phyloP scores from a whole-genome alignment of 176 grass and related monocot genomes.

The Areca catechu region DNA sequence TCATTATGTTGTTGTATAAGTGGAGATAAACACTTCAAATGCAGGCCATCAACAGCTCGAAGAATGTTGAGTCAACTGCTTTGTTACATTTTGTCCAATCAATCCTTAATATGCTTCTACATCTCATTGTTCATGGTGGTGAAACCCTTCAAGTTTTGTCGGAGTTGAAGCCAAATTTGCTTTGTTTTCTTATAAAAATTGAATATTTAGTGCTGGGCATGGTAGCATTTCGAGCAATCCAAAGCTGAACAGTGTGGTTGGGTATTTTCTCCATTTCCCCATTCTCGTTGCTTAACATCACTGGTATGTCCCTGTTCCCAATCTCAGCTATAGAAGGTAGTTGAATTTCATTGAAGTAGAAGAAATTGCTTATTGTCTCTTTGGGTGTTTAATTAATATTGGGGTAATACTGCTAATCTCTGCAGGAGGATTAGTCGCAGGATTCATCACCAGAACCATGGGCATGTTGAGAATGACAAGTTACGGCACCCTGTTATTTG shows the following conservation, averaged over 20 bases:
- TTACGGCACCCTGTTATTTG: conserved; percentile 81
- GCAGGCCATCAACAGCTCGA: conserved; percentile 98
- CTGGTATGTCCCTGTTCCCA: conserved; percentile 39
- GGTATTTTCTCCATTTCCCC: conserved; percentile 89
- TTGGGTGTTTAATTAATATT: background rate
- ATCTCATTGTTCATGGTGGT: conserved; percentile 95
- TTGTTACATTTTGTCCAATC: conserved; percentile 87
- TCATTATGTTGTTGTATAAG: no score
- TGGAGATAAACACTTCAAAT: background rate
- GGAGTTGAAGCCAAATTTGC: background rate
- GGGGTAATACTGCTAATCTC: background rate
- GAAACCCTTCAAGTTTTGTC: conserved; percentile 93
- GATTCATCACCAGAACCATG: conserved; percentile 90
- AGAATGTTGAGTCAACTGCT: conserved; percentile 83
- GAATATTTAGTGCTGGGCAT: conserved; percentile 49
- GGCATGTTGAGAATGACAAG: conserved; percentile 87
- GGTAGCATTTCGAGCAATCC: conserved; percentile 74
- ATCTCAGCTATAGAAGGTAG: background rate
- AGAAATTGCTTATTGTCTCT: no score
- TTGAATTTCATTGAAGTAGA: no score
- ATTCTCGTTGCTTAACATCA: conserved; percentile 87
- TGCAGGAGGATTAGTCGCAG: conserved; percentile 91
- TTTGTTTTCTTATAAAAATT: background rate
- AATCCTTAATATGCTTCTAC: conserved; percentile 95
- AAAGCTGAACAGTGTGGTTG: conserved; percentile 84